phyloP scores from a whole-genome alignment of 208 protist genomes.

The Trypanosoma mega region DNA sequence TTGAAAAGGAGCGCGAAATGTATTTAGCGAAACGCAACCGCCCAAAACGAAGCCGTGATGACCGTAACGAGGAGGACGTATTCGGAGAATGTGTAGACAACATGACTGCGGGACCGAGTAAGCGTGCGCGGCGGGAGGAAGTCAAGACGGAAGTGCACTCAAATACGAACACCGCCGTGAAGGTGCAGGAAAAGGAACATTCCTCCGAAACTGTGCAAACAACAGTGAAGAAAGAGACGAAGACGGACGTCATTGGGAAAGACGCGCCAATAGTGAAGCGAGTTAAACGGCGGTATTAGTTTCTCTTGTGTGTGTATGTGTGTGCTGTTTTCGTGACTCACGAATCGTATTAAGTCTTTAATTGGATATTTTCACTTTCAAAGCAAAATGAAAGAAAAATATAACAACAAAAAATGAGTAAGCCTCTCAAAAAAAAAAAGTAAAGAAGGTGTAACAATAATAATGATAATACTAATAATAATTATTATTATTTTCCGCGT shows the following conservation, averaged over 20 bases:
- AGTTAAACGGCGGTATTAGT: conserved; percentile 18
- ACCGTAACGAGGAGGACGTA: conserved; percentile 43
- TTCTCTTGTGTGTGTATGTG: neutral
- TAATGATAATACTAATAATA: too few relatives aligned
- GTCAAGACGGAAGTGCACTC: conserved; percentile 12
- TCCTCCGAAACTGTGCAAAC: neutral
- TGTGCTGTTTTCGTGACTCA: neutral
- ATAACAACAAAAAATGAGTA: too few relatives aligned
- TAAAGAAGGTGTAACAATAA: too few relatives aligned
- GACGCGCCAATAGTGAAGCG: neutral
- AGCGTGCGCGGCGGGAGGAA: conserved; percentile 25
- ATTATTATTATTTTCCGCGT: too few relatives aligned
- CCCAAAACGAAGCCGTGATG: conserved; percentile 61
- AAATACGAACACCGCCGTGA: neutral
- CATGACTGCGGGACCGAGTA: conserved; percentile 13
- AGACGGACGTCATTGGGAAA: neutral
- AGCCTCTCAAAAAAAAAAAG: too few relatives aligned
- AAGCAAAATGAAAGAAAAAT: too few relatives aligned
- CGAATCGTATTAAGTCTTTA: neutral
- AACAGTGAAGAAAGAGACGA: neutral
- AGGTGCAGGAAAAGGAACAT: neutral
- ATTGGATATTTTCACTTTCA: too few relatives aligned
- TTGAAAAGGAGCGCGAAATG: conserved; percentile 72
- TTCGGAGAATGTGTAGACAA: conserved; percentile 26
- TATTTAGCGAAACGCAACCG: conserved; percentile 73